A percentile compares a stretch with the other conserved stretches of the same genome.
These are phyloP conservation scores for Camelina neglecta DNA, from an alignment of 345 rosid genomes.

Conservation along the genomic window DNA sequence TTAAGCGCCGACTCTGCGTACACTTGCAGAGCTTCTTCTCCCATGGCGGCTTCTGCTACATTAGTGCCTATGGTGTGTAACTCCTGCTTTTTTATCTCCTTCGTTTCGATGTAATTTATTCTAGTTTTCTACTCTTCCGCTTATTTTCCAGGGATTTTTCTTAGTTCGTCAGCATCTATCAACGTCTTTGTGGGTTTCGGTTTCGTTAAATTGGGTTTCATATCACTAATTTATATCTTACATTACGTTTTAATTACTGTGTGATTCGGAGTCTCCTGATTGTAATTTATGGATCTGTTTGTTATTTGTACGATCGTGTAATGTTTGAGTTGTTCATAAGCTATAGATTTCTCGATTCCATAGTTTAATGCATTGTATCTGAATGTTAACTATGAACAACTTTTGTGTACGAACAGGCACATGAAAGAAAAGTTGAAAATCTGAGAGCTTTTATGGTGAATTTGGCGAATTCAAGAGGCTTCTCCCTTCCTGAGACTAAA, in stretches of 20 bases:
- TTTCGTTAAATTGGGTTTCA: slow-evolving; percentile 6
- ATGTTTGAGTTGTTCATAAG: background rate
- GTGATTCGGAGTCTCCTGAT: background rate
- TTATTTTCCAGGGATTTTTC: background rate
- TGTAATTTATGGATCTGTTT: background rate
- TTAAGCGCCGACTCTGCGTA: slow-evolving; percentile 32
- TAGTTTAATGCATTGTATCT: slow-evolving; percentile 9
- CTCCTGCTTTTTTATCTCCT: background rate
- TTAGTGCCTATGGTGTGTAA: slow-evolving; percentile 32
- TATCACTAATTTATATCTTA: background rate
- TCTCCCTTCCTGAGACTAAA: slow-evolving; percentile 35
- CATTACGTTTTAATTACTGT: background rate
- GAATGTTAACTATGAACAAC: background rate
- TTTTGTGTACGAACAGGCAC: slow-evolving; percentile 18
- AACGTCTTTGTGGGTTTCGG: slow-evolving; percentile 31
- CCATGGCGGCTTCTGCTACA: slow-evolving; percentile 33
- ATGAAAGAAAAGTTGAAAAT: slow-evolving; percentile 41
- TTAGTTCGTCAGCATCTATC: background rate
- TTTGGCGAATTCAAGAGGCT: slow-evolving; percentile 36
- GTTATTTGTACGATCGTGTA: background rate
- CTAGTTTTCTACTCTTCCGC: background rate
- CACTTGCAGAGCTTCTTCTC: slow-evolving; percentile 24
- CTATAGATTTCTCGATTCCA: background rate
- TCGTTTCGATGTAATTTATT: background rate
- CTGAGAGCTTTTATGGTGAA: slow-evolving; percentile 41